Conservation (phyloP, 2,329 filamentous ascomycete genomes). For the Penicillium expansum region DNA sequence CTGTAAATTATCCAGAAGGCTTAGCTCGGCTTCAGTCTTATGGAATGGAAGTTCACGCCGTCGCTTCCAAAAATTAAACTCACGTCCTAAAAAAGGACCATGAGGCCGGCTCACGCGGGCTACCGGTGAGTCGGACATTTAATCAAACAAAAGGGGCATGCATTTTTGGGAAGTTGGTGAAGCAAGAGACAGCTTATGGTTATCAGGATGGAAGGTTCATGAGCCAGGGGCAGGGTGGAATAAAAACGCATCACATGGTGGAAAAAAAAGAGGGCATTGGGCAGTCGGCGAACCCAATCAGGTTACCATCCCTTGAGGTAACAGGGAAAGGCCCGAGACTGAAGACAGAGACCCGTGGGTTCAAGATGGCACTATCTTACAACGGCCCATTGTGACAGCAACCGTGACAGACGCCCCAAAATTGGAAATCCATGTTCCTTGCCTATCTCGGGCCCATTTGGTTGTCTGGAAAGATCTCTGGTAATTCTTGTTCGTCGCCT, state of each 20-base stretch:
- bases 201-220: neutral
- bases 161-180: neutral
- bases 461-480: conserved; percentile 3
- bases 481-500: conserved; percentile 5
- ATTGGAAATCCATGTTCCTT: neutral
- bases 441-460: neutral
- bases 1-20: conserved; percentile 36
- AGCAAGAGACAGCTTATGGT: neutral
- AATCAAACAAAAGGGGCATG: conserved; percentile 1
- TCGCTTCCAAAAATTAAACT: conserved; percentile 11
- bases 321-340: neutral
- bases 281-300: conserved; percentile 4
- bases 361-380: neutral
- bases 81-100: conserved; percentile 18
- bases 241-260: conserved; percentile 13
- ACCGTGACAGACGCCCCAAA: neutral
- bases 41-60: conserved; percentile 5
- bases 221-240: neutral
- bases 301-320: neutral
- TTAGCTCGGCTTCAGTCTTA: conserved; percentile 37
- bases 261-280: neutral
- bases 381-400: neutral
- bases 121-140: conserved; percentile 4
- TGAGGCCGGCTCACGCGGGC: conserved; percentile 15
- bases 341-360: conserved; percentile 2